Base-by-base conservation (phyloP, 1,284 basidiomycete species). In the Sphaerobolus stellatus region DNA sequence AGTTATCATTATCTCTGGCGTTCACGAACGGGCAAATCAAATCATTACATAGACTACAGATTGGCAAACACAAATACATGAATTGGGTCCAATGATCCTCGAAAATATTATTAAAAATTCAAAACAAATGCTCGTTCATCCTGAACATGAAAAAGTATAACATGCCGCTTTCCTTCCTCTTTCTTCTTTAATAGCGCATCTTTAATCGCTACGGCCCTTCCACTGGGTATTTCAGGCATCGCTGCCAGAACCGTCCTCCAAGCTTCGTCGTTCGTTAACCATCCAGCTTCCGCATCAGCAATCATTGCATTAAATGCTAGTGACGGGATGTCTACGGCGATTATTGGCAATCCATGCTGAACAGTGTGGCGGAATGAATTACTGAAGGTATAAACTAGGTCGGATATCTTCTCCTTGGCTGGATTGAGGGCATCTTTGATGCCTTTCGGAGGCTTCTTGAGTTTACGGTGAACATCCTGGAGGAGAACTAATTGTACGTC, bases 221-320 rank as follows among this genome's bases (percentile, higher is more conserved):
- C 82, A 78, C 43, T 80, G 74, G 22, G 77, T 72, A 54, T 54
- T 4, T 54, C 43, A 0, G 83, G 80, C 64, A 89, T 84, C 14
- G 69, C 68, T 0, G 75, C 69, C 4, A 77, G 63, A 38, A 90
- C 75, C 4, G 72, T 58, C 67, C 83, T 84, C 86, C 89, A 90
- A 0, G 75, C 72, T 18, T 90, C 87, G 54, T 92, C 89, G 57
- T 88, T 86, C 2, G 77, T 78, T 25, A 90, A 68, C 89, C 89
- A 92, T 20, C 68, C 65, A 2, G 81, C 66, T 28, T 70, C 80
- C 3, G 59, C 52, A 24, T 58, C 63, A 63, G 73, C 75, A 24
- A 77, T 75, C 73, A 92, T 76, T 1, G 73, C 65, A 44, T 90
- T 86, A 57, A 90, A 90, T 1, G 82, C 76, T 9, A 69, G 50